Conservation (phyloP, 1,284 basidiomycete species). For the Ceratobasidium papillatum region DNA sequence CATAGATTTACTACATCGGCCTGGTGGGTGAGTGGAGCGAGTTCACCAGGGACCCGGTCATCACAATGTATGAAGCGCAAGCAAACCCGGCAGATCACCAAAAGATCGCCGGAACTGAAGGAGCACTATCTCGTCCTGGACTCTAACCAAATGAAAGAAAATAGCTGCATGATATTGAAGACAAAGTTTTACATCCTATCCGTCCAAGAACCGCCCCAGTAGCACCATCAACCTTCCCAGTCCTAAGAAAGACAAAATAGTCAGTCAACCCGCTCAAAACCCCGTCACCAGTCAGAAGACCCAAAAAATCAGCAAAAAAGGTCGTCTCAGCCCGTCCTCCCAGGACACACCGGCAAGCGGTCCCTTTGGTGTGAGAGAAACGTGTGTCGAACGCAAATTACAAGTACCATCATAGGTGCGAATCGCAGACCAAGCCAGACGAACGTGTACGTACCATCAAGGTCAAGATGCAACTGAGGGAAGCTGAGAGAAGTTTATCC, state of each 20-base stretch:
- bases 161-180: not conserved
- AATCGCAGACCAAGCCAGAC: not conserved
- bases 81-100: conserved; percentile 82
- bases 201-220: not conserved
- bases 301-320: conserved; percentile 47
- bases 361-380: conserved; percentile 67
- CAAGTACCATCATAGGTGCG: conserved; percentile 68
- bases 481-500: not conserved
- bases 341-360: conserved; percentile 76
- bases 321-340: conserved; percentile 74
- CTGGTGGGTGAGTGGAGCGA: conserved; percentile 82
- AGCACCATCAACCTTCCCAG: not conserved
- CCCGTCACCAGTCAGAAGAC: not conserved
- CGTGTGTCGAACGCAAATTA: conserved; percentile 85
- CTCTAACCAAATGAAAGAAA: conserved; percentile 20
- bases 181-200: not conserved
- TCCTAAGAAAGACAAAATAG: not conserved
- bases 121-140: conserved; percentile 47
- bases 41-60: conserved; percentile 67
- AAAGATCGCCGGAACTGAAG: conserved; percentile 77
- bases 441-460: conserved; percentile 14
- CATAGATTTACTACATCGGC: conserved; percentile 72
- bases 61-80: conserved; percentile 81
- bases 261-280: not conserved
- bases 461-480: not conserved